phyloP scores from a whole-genome alignment of 1,284 basidiomycete species.

The Phylloboletellus chloephorus region DNA sequence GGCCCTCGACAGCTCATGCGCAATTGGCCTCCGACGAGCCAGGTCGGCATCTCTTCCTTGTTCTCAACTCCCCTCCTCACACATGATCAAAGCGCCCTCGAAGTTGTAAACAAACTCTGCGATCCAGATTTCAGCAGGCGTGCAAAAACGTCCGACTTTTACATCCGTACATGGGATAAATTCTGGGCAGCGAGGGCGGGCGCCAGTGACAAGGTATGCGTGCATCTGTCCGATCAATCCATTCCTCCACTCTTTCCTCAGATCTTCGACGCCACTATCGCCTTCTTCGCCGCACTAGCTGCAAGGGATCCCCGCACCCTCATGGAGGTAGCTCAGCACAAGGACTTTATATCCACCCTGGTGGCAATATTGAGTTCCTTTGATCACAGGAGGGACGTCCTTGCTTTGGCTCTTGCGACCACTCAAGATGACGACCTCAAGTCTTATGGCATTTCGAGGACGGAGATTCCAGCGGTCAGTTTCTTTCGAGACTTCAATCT shows the following conservation, averaged over 20 bases:
- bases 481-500: neutral
- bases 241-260: constrained; percentile 1
- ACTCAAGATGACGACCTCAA: constrained; percentile 43
- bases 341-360: constrained; percentile 39
- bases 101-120: constrained; percentile 67
- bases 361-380: constrained; percentile 39
- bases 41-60: constrained; percentile 39
- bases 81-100: constrained; percentile 50
- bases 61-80: constrained; percentile 1
- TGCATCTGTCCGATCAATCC: neutral
- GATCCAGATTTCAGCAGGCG: constrained; percentile 68
- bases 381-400: constrained; percentile 40
- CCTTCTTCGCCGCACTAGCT: constrained; percentile 54
- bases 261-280: constrained; percentile 44
- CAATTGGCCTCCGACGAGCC: constrained; percentile 54
- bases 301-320: constrained; percentile 52
- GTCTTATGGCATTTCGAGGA: constrained; percentile 36
- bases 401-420: constrained; percentile 27
- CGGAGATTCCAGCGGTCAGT: constrained; percentile 26
- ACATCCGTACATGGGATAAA: constrained; percentile 59
- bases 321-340: constrained; percentile 43
- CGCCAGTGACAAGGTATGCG: constrained; percentile 50
- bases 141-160: constrained; percentile 69
- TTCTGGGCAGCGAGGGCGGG: constrained; percentile 55
- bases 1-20: constrained; percentile 52